Evolutionary conservation across 768 basidiomycete species (phyloP).

Genomic region (Mycena leptocephala): DNA sequence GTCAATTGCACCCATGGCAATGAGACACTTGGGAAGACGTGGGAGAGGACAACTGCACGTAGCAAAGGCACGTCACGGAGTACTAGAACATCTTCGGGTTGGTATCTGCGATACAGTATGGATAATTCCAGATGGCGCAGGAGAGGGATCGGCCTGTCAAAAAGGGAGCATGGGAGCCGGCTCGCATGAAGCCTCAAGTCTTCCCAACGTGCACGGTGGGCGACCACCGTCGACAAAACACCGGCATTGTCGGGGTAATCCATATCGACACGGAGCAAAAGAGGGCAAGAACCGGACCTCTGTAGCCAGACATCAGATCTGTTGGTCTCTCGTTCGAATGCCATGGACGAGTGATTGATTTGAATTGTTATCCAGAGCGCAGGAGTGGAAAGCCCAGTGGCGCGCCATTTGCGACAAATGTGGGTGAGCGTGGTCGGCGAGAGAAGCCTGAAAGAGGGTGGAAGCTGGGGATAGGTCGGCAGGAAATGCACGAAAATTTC

Average conservation of each 20-base stretch:
- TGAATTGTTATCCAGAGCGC: not conserved
- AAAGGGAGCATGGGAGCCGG: no score
- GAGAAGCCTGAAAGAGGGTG: not conserved
- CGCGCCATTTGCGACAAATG: not conserved
- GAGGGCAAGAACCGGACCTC: no score
- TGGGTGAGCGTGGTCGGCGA: not conserved
- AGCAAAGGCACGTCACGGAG: not conserved
- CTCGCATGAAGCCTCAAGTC: no score
- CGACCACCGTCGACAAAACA: no score
- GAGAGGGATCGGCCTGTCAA: not conserved
- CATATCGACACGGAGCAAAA: no score
- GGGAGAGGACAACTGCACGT: not conserved
- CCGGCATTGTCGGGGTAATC: no score
- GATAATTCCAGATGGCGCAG: not conserved
- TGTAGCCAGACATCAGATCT: not conserved
- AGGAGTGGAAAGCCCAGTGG: not conserved
- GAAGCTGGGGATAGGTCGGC: not conserved
- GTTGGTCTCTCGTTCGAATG: not conserved
- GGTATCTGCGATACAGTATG: not conserved
- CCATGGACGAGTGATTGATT: not conserved
- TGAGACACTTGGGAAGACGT: not conserved
- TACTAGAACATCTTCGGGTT: not conserved
- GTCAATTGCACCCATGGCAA: not conserved
- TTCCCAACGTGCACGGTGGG: no score
- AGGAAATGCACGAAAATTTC: not conserved